A percentile compares a stretch with the other conserved stretches of the same genome.
phyloP scores from a whole-genome alignment of 352 stramenopile genomes.

The Pythium rishiriense region DNA sequence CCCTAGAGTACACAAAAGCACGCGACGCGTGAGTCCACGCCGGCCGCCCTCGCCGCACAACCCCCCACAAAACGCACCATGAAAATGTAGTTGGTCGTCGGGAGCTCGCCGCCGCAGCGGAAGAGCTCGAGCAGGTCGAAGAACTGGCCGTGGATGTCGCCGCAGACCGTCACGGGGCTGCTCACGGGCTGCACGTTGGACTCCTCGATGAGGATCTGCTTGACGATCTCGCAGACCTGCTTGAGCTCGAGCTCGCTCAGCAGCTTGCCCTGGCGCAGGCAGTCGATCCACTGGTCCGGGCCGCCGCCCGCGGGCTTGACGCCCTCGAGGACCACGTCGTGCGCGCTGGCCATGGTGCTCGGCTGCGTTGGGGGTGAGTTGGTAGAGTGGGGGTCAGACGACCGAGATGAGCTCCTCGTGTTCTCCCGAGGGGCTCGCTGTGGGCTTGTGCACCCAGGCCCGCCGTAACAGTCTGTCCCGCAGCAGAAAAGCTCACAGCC shows the following conservation, averaged over 20 bases:
- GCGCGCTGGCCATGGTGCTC: slow-evolving; percentile 49
- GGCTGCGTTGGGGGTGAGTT: background rate
- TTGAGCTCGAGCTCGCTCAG: slow-evolving; percentile 89
- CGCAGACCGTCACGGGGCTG: slow-evolving; percentile 92
- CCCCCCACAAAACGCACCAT: slow-evolving; percentile 42
- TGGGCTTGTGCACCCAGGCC: slow-evolving; percentile 3
- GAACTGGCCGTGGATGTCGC: slow-evolving; percentile 99
- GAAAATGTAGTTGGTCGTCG: slow-evolving; percentile 99
- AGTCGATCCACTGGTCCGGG: slow-evolving; percentile 86
- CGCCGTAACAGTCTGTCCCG: slow-evolving; percentile 14
- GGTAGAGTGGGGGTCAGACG: background rate
- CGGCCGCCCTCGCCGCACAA: background rate
- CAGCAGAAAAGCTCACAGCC: background rate
- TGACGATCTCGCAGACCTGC: slow-evolving; percentile 89
- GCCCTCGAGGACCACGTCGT: slow-evolving; percentile 57
- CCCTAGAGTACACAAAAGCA: slow-evolving; percentile 41
- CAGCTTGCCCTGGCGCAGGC: slow-evolving; percentile 71
- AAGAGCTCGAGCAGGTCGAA: slow-evolving; percentile 99
- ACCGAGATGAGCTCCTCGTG: slow-evolving; percentile 1
- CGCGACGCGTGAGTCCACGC: background rate
- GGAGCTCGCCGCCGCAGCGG: slow-evolving; percentile 97
- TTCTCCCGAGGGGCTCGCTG: background rate
- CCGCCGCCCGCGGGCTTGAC: slow-evolving; percentile 58
- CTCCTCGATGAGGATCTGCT: slow-evolving; percentile 91
- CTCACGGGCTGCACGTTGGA: slow-evolving; percentile 91